A percentile compares a stretch with the other conserved stretches of the same genome.
Conservation (phyloP, 805 yeast genomes). For the Wickerhamomyces bovis region DNA sequence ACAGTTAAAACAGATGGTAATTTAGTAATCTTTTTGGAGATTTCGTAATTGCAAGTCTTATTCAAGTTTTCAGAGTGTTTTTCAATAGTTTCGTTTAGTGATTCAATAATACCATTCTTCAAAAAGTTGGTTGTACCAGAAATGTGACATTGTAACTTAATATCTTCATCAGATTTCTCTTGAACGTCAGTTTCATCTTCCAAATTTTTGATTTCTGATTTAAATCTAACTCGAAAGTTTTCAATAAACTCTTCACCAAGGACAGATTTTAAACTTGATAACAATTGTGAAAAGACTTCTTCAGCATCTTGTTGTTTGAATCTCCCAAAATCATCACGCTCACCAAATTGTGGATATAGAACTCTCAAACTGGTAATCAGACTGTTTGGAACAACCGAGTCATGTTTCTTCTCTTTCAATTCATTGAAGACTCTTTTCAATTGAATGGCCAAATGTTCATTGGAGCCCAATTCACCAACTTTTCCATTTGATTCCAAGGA, state of each 20-base stretch:
- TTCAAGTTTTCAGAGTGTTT: constrained; percentile 69
- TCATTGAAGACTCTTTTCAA: constrained; percentile 38
- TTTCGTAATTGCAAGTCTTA: constrained; percentile 63
- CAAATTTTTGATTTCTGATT: constrained; percentile 55
- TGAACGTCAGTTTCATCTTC: constrained; percentile 46
- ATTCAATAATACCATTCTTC: constrained; percentile 73
- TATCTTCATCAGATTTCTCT: constrained; percentile 47
- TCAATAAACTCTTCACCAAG: constrained; percentile 46
- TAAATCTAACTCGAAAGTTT: constrained; percentile 61
- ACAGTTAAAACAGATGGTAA: constrained; percentile 85
- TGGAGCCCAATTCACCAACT: constrained; percentile 29
- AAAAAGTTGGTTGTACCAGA: constrained; percentile 79
- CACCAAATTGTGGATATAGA: constrained; percentile 84
- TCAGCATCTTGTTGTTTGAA: constrained; percentile 98
- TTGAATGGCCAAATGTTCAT: constrained; percentile 40
- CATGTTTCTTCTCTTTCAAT: constrained; percentile 33
- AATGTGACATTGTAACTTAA: constrained; percentile 86
- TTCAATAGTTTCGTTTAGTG: constrained; percentile 70
- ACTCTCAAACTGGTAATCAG: constrained; percentile 62
- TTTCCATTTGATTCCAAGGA: constrained; percentile 45
- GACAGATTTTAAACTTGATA: constrained; percentile 43
- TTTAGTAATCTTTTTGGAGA: constrained; percentile 54
- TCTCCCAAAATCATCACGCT: constrained; percentile 61
- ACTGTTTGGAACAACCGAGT: constrained; percentile 60
- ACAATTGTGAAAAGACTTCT: constrained; percentile 82